These are phyloP conservation scores for Fonsecaea nubica DNA, from an alignment of 2,329 filamentous ascomycete genomes.

Conservation along the genomic window DNA sequence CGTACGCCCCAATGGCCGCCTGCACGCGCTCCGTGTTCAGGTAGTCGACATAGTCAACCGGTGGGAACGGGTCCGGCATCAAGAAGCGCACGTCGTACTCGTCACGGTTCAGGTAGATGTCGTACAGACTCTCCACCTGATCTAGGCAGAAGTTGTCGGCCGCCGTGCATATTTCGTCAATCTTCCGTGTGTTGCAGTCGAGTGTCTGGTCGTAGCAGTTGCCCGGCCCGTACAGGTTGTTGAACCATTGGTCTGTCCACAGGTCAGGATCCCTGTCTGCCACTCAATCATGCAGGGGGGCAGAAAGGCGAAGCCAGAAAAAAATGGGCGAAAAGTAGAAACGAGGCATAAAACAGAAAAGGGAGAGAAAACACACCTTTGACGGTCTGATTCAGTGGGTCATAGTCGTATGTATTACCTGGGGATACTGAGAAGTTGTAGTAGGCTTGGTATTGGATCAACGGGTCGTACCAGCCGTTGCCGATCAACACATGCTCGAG, in stretches of 20 bases:
- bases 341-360: not conserved
- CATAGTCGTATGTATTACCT: conserved; percentile 48
- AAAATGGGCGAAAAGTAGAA: no score
- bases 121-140: conserved; percentile 61
- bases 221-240: conserved; percentile 65
- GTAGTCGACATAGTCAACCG: conserved; percentile 57
- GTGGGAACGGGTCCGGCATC: conserved; percentile 47
- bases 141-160: conserved; percentile 63
- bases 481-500: conserved; percentile 47
- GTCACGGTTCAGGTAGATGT: conserved; percentile 60
- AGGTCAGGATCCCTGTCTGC: no score
- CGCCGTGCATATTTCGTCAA: conserved; percentile 54
- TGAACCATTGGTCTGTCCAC: conserved; percentile 57
- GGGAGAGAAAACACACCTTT: conserved; percentile 44
- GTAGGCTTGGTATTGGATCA: conserved; percentile 49
- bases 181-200: conserved; percentile 60
- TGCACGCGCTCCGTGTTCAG: conserved; percentile 57
- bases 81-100: conserved; percentile 56
- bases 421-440: conserved; percentile 49
- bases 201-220: conserved; percentile 66
- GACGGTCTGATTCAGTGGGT: conserved; percentile 41
- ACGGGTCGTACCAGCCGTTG: conserved; percentile 50
- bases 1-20: conserved; percentile 56
- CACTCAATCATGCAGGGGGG: no score
- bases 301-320: not conserved